A percentile compares a stretch with the other conserved stretches of the same genome.
These are phyloP conservation scores for Starmerella asiatica DNA, from an alignment of 805 yeast species.

Conservation along the genomic window DNA sequence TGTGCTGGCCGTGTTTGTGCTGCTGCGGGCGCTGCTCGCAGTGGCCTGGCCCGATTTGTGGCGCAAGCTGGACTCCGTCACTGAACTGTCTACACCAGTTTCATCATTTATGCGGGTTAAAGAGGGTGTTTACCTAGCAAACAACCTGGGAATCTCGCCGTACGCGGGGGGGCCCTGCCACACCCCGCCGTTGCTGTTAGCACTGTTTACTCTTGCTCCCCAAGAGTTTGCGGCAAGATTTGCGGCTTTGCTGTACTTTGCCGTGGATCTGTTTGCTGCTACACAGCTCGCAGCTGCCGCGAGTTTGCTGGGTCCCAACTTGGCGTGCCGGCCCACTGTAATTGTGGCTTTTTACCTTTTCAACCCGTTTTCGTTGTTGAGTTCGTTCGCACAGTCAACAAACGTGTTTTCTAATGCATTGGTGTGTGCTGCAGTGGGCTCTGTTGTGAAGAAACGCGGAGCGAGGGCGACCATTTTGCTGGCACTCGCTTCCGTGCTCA, in stretches of 20 bases:
- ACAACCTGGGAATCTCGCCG: slow-evolving; percentile 44
- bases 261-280: slow-evolving; percentile 51
- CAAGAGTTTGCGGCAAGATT: slow-evolving; percentile 20
- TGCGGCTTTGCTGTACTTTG: slow-evolving; percentile 44
- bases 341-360: slow-evolving; percentile 55
- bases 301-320: slow-evolving; percentile 10
- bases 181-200: slow-evolving; percentile 65
- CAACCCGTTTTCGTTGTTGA: slow-evolving; percentile 66
- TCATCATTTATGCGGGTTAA: slow-evolving; percentile 47
- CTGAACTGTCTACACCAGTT: slow-evolving; percentile 59
- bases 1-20: slow-evolving; percentile 15
- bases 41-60: slow-evolving; percentile 22
- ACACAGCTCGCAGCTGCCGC: slow-evolving; percentile 40
- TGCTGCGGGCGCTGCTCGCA: slow-evolving; percentile 19
- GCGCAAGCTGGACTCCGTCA: slow-evolving; percentile 34
- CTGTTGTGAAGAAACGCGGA: slow-evolving; percentile 32
- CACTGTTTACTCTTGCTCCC: slow-evolving; percentile 33
- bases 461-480: slow-evolving; percentile 39
- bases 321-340: slow-evolving; percentile 30
- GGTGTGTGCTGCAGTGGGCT: slow-evolving; percentile 36
- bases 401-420: slow-evolving; percentile 46
- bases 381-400: slow-evolving; percentile 59
- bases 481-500: slow-evolving; percentile 50
- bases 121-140: slow-evolving; percentile 54
- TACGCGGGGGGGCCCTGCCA: slow-evolving; percentile 80